These are phyloP conservation scores for Lactuca saligna DNA, from an alignment of 129 eudicot species.

Conservation along the genomic window DNA sequence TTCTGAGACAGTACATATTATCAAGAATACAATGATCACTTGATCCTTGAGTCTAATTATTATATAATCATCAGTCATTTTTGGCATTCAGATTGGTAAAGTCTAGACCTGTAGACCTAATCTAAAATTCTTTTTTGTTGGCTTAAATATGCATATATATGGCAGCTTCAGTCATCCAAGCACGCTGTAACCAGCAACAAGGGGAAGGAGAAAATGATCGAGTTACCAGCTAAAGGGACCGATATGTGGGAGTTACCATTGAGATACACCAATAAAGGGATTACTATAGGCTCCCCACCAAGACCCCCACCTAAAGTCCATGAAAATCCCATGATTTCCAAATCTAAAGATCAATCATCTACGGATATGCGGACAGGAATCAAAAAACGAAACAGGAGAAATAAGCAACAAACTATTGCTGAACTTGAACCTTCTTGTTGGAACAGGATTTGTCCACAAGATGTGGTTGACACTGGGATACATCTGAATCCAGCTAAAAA, in stretches of 20 bases:
- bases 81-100: too few relatives aligned
- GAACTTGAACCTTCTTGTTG: background rate
- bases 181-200: too few relatives aligned
- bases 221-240: background rate
- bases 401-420: background rate
- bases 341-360: background rate
- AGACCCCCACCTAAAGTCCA: background rate
- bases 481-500: background rate
- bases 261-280: background rate
- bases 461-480: background rate
- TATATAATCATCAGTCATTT: too few relatives aligned
- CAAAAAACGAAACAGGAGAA: background rate
- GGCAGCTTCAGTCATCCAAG: background rate
- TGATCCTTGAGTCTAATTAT: too few relatives aligned
- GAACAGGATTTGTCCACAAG: background rate
- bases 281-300: background rate
- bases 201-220: background rate
- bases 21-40: too few relatives aligned
- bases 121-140: background rate
- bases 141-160: background rate
- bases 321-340: background rate
- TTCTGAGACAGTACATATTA: too few relatives aligned
- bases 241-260: background rate
- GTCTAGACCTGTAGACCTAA: background rate
- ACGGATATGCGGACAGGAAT: background rate